Base-by-base conservation (phyloP, 805 yeast genomes). In the Candida ipomoeae region DNA sequence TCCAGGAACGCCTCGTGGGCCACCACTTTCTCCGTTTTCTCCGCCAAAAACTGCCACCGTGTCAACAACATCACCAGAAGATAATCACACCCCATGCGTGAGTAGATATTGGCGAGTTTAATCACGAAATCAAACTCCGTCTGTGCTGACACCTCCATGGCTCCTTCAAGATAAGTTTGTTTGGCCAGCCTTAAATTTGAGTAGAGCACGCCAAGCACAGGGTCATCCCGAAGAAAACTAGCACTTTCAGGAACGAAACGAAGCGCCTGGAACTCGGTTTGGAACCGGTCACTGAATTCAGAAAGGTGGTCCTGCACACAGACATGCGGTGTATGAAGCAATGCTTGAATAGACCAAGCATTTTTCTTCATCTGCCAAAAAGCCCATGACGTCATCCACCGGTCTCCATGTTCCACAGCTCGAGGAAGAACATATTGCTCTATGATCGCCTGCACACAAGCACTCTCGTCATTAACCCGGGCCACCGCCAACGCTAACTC, bases 61-160 rank as follows among this genome's bases (percentile, higher is more conserved):
- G 72, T 73, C 1, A 85, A 71, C 42, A 90, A 64, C 46, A 81
- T 76, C 21, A 87, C 62, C 0, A 90, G 83, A 39, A 92, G 65
- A 52, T 83, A 80, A 59, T 91, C 96, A 68, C 98, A 91, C 0
- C 98, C 98, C 96, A 91, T 89, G 50, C 95, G 74, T 14, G 81
- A 75, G 60, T 89, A 87, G 53, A 89, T 84, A 35, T 77, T 70
- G 6, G 87, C 76, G 6, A 84, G 85, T 54, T 83, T 80, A 11
- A 80, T 60, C 14, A 90, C 77, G 59, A 85, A 83, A 4, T 75
- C 71, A 49, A 79, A 81, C 59, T 92, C 97, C 39, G 66, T 67
- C 2, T 54, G 51, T 1, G 74, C 68, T 29, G 67, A 67, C 8
- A 81, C 65, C 6, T 74, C 71, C 5, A 74, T 58, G 0, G 84